Conservation (phyloP, 164 flowering plant genomes). For the Echeveria elegans region DNA sequence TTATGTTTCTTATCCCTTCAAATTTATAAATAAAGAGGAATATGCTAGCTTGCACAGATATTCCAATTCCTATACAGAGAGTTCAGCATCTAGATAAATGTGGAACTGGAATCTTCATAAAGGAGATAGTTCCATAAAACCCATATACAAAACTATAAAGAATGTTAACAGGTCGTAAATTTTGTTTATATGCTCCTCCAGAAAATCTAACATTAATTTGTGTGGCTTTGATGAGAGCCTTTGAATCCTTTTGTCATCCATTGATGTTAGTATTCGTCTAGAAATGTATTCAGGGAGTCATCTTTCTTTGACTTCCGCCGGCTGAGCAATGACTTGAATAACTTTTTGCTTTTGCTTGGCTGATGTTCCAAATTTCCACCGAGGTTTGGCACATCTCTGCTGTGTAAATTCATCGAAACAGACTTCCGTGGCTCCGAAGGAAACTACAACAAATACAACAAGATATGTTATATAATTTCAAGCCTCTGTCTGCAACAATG, state of each 20-base stretch:
- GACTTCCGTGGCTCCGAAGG: slow-evolving; percentile 65
- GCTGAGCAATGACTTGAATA: slow-evolving; percentile 64
- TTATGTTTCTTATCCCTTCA: too few species aligned
- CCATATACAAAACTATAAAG: too few species aligned
- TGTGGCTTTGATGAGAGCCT: too few species aligned
- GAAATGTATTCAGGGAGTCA: slow-evolving; percentile 45
- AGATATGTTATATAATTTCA: background rate
- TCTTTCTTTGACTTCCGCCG: slow-evolving; percentile 76
- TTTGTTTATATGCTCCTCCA: too few species aligned
- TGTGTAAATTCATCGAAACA: slow-evolving; percentile 45
- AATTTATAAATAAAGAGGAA: too few species aligned
- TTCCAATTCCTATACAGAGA: too few species aligned
- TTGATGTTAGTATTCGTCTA: slow-evolving; percentile 56
- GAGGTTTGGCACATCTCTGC: slow-evolving; percentile 24
- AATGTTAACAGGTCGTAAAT: too few species aligned
- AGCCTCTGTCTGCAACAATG: background rate
- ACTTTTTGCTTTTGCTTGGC: slow-evolving; percentile 67
- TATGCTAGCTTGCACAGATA: too few species aligned
- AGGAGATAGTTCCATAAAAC: too few species aligned
- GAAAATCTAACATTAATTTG: too few species aligned
- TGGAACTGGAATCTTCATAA: too few species aligned
- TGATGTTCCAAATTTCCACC: slow-evolving; percentile 33
- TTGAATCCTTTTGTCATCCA: background rate
- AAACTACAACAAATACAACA: slow-evolving; percentile 27
- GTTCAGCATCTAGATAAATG: too few species aligned